phyloP scores from a whole-genome alignment of 306 rosid species.

The Malus orientalis region DNA sequence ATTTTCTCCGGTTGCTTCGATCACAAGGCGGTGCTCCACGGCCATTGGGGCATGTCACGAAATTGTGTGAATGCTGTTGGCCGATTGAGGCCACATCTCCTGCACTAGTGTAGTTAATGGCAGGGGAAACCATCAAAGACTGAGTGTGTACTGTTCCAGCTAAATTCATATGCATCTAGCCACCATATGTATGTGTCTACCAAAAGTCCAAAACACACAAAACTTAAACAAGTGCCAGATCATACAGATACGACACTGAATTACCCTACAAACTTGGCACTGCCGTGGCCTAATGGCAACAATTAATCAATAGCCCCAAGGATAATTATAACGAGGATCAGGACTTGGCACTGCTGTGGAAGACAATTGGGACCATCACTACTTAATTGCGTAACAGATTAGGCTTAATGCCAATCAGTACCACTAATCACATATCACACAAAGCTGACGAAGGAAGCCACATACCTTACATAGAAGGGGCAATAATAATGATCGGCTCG shows the following conservation, averaged over 20 bases:
- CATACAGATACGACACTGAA: background rate
- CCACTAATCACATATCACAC: too few relatives aligned
- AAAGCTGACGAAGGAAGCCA: too few relatives aligned
- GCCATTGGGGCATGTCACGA: conserved; percentile 16
- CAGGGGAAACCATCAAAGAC: background rate
- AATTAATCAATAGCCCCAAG: too few relatives aligned
- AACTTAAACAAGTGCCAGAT: background rate
- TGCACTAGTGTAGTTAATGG: background rate
- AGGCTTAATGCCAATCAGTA: background rate
- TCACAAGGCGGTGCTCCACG: conserved; percentile 28
- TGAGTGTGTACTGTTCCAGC: background rate
- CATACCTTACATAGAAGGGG: too few relatives aligned
- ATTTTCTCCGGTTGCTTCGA: conserved; percentile 27
- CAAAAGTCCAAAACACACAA: background rate
- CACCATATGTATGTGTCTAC: background rate
- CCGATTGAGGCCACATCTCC: conserved; percentile 15
- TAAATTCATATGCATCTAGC: background rate
- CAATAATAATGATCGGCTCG: background rate
- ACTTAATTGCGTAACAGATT: background rate
- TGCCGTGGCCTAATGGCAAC: background rate
- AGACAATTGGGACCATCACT: too few relatives aligned
- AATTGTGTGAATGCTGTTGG: conserved; percentile 17
- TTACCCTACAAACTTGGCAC: background rate
- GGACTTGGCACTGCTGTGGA: too few relatives aligned
- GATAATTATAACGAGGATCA: too few relatives aligned